A percentile compares a stretch with the other conserved stretches of the same genome.
Conservation (phyloP, 495 filamentous ascomycete genomes). For the Daldinia vernicosa region DNA sequence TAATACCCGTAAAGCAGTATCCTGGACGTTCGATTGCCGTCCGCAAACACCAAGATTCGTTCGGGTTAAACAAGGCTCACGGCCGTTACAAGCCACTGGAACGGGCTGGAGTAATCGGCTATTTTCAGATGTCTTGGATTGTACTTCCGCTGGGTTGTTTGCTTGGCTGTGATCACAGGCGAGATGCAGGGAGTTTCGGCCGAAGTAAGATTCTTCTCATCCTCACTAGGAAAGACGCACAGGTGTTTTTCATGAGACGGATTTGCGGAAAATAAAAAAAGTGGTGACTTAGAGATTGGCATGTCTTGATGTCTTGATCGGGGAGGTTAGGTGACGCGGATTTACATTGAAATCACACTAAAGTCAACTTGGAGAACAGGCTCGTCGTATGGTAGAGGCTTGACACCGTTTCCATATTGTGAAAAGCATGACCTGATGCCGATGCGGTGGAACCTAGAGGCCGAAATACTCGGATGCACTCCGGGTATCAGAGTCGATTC, state of each 20-base stretch:
- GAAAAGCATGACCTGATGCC: slow-evolving; percentile 31
- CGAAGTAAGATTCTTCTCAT: slow-evolving; percentile 22
- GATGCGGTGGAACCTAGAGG: slow-evolving; percentile 23
- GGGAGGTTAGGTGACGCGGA: slow-evolving; percentile 17
- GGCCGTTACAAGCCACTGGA: slow-evolving; percentile 25
- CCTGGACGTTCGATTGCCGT: slow-evolving; percentile 1
- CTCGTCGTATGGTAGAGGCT: slow-evolving; percentile 8
- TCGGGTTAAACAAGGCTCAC: slow-evolving; percentile 4
- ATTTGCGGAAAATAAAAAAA: slow-evolving; percentile 21
- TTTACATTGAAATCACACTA: slow-evolving; percentile 19
- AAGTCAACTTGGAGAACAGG: slow-evolving; percentile 8
- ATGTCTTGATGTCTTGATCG: slow-evolving; percentile 26
- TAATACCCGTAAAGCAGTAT: neutral
- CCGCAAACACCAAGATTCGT: slow-evolving; percentile 17
- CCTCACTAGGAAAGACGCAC: neutral
- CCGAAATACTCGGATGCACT: slow-evolving; percentile 8
- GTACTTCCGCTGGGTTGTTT: slow-evolving; percentile 17
- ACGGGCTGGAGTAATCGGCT: slow-evolving; percentile 30
- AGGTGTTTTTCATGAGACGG: slow-evolving; percentile 10
- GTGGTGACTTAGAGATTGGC: slow-evolving; percentile 9
- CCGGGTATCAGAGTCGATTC: slow-evolving; percentile 10
- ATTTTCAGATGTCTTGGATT: slow-evolving; percentile 36
- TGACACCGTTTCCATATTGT: neutral
- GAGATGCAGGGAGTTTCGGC: slow-evolving; percentile 39
- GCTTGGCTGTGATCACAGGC: slow-evolving; percentile 29